A percentile compares a stretch with the other conserved stretches of the same genome.
These are phyloP conservation scores for Apocynum venetum DNA, from an alignment of 257 asterid species.

Conservation along the genomic window DNA sequence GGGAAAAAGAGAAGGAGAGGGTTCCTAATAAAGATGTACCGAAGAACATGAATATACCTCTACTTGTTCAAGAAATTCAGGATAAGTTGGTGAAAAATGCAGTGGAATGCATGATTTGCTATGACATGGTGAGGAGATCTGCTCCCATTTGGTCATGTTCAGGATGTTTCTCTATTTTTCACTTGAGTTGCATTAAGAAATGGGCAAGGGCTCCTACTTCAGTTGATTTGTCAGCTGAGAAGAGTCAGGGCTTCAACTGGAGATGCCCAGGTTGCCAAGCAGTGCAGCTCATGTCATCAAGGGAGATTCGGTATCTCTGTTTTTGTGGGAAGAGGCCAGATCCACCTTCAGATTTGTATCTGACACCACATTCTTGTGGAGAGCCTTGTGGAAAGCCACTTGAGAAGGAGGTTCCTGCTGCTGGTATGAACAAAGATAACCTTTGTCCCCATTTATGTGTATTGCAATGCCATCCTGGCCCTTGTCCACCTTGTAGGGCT, in stretches of 20 bases:
- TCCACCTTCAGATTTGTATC: conserved; percentile 85
- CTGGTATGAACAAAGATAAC: conserved; percentile 60
- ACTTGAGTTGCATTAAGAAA: conserved; percentile 77
- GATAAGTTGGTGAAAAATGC: conserved; percentile 77
- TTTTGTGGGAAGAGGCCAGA: conserved; percentile 88
- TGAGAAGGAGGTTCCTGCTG: conserved; percentile 66
- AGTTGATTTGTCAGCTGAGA: conserved; percentile 71
- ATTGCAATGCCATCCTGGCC: conserved; percentile 98
- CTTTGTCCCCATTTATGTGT: conserved; percentile 92
- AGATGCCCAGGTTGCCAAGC: conserved; percentile 99
- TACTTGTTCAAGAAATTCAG: conserved; percentile 92
- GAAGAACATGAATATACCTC: conserved; percentile 60
- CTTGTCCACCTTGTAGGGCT: conserved; percentile 98
- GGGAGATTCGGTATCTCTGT: conserved; percentile 78
- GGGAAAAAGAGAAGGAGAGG: conserved; percentile 36
- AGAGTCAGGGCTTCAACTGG: conserved; percentile 85
- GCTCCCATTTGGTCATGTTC: conserved; percentile 94
- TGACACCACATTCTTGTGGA: conserved; percentile 99
- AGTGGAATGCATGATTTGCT: conserved; percentile 98
- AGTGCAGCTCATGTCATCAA: conserved; percentile 79
- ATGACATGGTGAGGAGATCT: conserved; percentile 91
- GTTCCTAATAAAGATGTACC: conserved; percentile 16
- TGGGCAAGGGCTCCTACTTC: conserved; percentile 99
- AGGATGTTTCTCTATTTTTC: conserved; percentile 89
- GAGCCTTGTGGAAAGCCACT: conserved; percentile 88